A percentile compares a stretch with the other conserved stretches of the same genome.
These are phyloP conservation scores for Ceraceosorus guamensis DNA, from an alignment of 1,284 basidiomycete species.

Conservation along the genomic window DNA sequence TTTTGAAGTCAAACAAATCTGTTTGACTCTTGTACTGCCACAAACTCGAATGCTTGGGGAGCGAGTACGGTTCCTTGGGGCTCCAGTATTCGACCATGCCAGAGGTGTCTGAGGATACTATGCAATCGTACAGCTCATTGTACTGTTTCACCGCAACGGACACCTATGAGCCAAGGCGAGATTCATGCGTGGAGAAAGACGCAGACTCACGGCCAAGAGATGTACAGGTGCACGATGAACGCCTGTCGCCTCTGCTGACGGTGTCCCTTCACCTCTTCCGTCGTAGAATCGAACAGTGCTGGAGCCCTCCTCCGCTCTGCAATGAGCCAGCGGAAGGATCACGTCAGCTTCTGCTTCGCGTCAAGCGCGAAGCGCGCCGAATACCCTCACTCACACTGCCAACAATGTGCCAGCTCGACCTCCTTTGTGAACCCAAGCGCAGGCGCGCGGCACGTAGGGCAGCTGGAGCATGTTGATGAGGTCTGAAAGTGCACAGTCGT, in stretches of 20 bases:
- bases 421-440: conserved; percentile 84
- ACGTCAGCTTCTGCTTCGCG: not conserved
- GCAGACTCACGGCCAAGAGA: conserved; percentile 68
- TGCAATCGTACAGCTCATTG: conserved; percentile 78
- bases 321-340: no score
- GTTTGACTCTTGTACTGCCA: conserved; percentile 89
- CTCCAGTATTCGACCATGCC: conserved; percentile 99
- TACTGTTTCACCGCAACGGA: conserved; percentile 57
- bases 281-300: conserved; percentile 83
- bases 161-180: not conserved
- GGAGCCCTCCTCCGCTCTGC: conserved; percentile 68
- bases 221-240: conserved; percentile 83
- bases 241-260: conserved; percentile 65
- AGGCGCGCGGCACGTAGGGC: conserved; percentile 71
- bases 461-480: conserved; percentile 98
- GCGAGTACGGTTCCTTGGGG: conserved; percentile 70
- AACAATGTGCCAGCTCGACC: conserved; percentile 81
- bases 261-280: conserved; percentile 72
- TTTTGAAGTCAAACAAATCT: conserved; percentile 96
- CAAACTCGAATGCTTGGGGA: conserved; percentile 57
- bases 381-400: conserved; percentile 62
- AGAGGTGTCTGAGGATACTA: conserved; percentile 86
- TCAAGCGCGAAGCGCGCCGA: not conserved
- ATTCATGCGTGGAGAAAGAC: conserved; percentile 1
- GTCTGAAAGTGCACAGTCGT: conserved; percentile 54